Conservation (phyloP, 164 flowering plant species). For the Cinnamomum chago region DNA sequence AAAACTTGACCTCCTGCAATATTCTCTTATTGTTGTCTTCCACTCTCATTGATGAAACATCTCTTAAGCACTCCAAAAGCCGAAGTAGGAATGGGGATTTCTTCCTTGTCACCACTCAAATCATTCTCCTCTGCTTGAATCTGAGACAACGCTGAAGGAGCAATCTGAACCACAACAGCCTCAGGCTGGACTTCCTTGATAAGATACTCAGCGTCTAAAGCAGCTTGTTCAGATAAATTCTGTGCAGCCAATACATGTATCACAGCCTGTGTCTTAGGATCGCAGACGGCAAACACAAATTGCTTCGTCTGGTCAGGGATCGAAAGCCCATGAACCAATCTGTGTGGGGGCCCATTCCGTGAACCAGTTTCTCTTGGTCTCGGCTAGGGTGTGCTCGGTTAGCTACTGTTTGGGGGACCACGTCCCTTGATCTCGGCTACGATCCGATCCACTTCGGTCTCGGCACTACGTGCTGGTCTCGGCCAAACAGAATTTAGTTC, state of each 20-base stretch:
- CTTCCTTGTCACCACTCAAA: background rate
- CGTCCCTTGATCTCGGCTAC: too few species aligned
- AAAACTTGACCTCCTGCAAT: conserved; percentile 67
- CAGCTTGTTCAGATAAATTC: conserved; percentile 77
- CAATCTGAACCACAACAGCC: conserved; percentile 66
- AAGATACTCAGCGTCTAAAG: conserved; percentile 56
- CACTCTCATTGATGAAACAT: conserved; percentile 58
- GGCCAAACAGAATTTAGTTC: too few species aligned
- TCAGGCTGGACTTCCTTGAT: conserved; percentile 61
- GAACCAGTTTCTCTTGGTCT: too few species aligned
- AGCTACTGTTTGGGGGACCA: too few species aligned
- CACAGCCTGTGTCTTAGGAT: conserved; percentile 35
- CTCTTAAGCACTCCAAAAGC: conserved; percentile 55
- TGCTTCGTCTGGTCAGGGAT: conserved; percentile 66
- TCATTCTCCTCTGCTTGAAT: conserved; percentile 14
- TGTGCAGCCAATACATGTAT: conserved; percentile 36
- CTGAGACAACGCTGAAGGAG: conserved; percentile 20
- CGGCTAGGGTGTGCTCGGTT: too few species aligned
- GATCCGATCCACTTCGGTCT: too few species aligned
- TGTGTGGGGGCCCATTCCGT: too few species aligned
- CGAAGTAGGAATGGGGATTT: conserved; percentile 53
- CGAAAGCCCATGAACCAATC: conserved; percentile 37
- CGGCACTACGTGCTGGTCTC: too few species aligned
- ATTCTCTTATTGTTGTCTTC: conserved; percentile 59
- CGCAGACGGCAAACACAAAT: conserved; percentile 63